These are phyloP conservation scores for Sphaerostilbella broomeana DNA, from an alignment of 2,329 filamentous ascomycete species.

Conservation along the genomic window DNA sequence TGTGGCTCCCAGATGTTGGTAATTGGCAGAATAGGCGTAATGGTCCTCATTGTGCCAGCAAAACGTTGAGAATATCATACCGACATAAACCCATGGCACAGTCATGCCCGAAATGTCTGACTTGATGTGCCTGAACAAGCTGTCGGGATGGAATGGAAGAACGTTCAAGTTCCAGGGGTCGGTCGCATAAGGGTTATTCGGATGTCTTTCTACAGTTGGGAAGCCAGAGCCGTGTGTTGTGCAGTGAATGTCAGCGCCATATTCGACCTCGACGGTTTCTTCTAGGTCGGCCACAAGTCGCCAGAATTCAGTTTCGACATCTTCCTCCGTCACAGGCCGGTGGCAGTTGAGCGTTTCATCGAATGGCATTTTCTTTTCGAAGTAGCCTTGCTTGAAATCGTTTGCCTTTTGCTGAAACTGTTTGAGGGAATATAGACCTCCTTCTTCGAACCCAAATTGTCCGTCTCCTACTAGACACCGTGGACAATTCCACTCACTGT, in stretches of 20 bases:
- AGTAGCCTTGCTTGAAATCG: conserved; percentile 91
- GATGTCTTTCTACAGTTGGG: conserved; percentile 86
- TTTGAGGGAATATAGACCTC: conserved; percentile 87
- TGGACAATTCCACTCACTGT: conserved; percentile 92
- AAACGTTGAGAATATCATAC: conserved; percentile 99
- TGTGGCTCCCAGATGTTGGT: conserved; percentile 95
- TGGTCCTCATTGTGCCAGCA: conserved; percentile 99
- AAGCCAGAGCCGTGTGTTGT: conserved; percentile 97
- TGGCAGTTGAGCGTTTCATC: conserved; percentile 78
- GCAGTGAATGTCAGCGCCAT: conserved; percentile 95
- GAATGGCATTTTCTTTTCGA: conserved; percentile 81
- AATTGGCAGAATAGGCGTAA: conserved; percentile 95
- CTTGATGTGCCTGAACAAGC: conserved; percentile 94
- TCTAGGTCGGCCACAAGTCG: conserved; percentile 86
- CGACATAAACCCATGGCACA: conserved; percentile 97
- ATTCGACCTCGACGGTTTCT: conserved; percentile 95
- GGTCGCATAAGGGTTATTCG: conserved; percentile 75
- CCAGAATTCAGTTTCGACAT: conserved; percentile 97
- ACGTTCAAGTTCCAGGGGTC: conserved; percentile 97
- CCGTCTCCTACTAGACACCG: conserved; percentile 92
- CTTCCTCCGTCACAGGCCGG: conserved; percentile 81
- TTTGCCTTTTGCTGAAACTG: conserved; percentile 95
- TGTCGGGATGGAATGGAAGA: conserved; percentile 82
- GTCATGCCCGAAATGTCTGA: conserved; percentile 99
- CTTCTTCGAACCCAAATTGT: conserved; percentile 96